phyloP scores from a whole-genome alignment of 306 rosid species.

The Glycine tomentella region DNA sequence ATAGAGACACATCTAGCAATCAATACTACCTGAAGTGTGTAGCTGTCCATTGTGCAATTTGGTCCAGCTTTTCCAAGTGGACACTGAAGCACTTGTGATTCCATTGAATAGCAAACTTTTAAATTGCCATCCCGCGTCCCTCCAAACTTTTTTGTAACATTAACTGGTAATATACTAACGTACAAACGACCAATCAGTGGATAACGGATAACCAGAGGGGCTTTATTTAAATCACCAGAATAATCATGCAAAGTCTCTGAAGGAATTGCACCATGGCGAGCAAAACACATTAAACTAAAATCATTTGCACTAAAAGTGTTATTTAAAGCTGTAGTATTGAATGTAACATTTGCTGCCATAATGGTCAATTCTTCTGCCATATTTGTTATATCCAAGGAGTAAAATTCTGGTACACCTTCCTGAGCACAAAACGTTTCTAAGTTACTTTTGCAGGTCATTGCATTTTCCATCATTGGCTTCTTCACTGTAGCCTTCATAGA shows the following conservation, averaged over 20 bases:
- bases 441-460: slow-evolving; percentile 69
- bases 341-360: slow-evolving; percentile 58
- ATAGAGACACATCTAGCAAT: slow-evolving; percentile 35
- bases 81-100: slow-evolving; percentile 75
- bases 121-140: slow-evolving; percentile 48
- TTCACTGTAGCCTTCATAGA: slow-evolving; percentile 44
- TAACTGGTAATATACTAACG: slow-evolving; percentile 61
- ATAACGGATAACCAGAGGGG: slow-evolving; percentile 66
- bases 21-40: slow-evolving; percentile 78
- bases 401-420: slow-evolving; percentile 61
- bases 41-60: slow-evolving; percentile 73
- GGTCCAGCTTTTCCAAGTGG: slow-evolving; percentile 83
- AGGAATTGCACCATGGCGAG: slow-evolving; percentile 90
- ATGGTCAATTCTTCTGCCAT: slow-evolving; percentile 75
- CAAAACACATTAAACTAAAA: slow-evolving; percentile 68
- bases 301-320: slow-evolving; percentile 50
- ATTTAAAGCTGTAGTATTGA: slow-evolving; percentile 56
- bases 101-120: slow-evolving; percentile 75
- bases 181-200: slow-evolving; percentile 85
- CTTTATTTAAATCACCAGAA: slow-evolving; percentile 65
- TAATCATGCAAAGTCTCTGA: slow-evolving; percentile 69
- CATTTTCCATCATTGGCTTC: slow-evolving; percentile 53
- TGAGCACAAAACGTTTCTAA: slow-evolving; percentile 61
- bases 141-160: slow-evolving; percentile 60
- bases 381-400: slow-evolving; percentile 71